Evolutionary conservation across 768 basidiomycete species (phyloP).

Genomic region (Tylopilus vinaceipallidus): DNA sequence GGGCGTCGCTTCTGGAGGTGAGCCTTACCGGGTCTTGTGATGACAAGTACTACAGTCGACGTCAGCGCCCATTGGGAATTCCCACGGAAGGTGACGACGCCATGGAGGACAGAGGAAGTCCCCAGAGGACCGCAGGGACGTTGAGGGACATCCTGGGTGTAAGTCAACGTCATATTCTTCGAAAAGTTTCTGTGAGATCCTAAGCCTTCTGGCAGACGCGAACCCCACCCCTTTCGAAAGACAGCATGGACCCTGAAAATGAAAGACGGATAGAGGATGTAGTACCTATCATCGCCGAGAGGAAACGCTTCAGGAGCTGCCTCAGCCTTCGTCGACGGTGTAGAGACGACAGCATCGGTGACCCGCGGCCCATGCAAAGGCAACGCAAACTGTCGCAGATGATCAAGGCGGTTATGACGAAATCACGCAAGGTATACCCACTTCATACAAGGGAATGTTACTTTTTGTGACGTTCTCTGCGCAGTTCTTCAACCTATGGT

Average conservation of each 20-base stretch:
- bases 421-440: conserved; percentile 23
- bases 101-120: neutral
- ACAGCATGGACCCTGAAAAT: conserved; percentile 8
- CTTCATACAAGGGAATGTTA: conserved; percentile 11
- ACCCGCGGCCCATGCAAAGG: conserved; percentile 8
- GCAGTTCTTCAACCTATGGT: conserved; percentile 25
- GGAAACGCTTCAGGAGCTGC: conserved; percentile 5
- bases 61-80: conserved; percentile 11
- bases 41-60: conserved; percentile 2
- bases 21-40: conserved; percentile 7
- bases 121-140: conserved; percentile 5
- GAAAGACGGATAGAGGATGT: conserved; percentile 1
- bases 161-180: conserved; percentile 2
- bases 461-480: conserved; percentile 20
- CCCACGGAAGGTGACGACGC: neutral
- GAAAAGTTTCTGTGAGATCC: neutral
- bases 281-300: conserved; percentile 5
- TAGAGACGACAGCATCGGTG: neutral
- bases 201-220: conserved; percentile 12
- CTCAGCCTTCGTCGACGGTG: conserved; percentile 4
- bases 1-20: conserved; percentile 26
- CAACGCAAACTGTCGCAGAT: conserved; percentile 17
- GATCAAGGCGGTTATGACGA: conserved; percentile 21
- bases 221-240: neutral
- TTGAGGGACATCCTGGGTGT: conserved; percentile 20